These are phyloP conservation scores for Aphanomyces stellatus DNA, from an alignment of 352 stramenopile genomes.

Conservation along the genomic window DNA sequence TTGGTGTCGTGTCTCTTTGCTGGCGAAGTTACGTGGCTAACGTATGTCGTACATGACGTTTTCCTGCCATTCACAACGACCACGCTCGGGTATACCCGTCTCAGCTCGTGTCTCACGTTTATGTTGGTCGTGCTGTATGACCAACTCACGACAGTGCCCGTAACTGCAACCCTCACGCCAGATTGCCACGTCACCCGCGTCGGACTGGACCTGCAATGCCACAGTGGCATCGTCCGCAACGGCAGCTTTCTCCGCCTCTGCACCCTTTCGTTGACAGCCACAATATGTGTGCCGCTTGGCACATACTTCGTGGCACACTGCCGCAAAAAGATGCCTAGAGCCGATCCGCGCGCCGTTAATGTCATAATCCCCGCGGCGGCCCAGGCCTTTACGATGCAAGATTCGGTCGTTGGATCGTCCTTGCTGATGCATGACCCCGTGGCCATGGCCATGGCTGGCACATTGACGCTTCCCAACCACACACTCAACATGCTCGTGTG, in stretches of 20 bases:
- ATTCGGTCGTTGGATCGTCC: too few species aligned
- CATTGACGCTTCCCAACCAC: too few species aligned
- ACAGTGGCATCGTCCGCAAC: neutral
- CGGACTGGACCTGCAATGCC: neutral
- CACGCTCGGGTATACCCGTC: neutral
- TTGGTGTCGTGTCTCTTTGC: neutral
- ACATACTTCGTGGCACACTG: neutral
- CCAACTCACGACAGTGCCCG: neutral
- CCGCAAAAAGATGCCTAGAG: too few species aligned
- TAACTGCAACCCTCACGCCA: neutral
- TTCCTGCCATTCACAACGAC: neutral
- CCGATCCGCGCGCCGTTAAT: too few species aligned
- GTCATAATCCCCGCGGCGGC: too few species aligned
- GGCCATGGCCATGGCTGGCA: too few species aligned
- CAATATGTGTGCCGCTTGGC: neutral
- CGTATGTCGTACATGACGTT: constrained; percentile 1
- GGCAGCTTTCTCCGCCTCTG: neutral
- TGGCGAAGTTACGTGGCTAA: constrained; percentile 13
- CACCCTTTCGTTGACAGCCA: neutral
- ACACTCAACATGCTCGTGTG: too few species aligned
- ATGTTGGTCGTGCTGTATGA: neutral
- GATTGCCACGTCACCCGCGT: neutral
- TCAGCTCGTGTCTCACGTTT: neutral
- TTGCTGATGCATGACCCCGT: too few species aligned
- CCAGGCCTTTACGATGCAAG: too few species aligned